Percentiles rank a stretch among this genome's conserved stretches.
These are phyloP conservation scores for Neurospora cerealis DNA, from an alignment of 495 filamentous ascomycete species.

Conservation along the genomic window DNA sequence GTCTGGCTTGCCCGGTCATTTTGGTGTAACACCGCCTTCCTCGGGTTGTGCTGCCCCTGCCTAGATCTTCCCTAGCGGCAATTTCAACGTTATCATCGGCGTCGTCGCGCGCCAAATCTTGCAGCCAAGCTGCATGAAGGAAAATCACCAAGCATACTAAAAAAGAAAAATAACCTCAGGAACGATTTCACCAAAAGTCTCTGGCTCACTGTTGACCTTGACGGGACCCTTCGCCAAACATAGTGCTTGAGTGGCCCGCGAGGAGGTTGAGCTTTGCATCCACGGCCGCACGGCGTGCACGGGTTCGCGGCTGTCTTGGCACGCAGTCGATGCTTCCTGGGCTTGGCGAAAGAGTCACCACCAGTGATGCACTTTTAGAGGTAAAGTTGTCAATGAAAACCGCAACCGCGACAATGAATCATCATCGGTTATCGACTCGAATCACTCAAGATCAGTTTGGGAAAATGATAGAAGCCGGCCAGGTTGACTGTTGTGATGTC, in stretches of 20 bases:
- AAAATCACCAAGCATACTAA: not conserved
- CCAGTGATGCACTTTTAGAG: not conserved
- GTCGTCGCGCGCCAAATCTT: not conserved
- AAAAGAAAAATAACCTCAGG: not conserved
- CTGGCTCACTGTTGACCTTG: not conserved
- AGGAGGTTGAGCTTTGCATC: not conserved
- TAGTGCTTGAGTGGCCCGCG: not conserved
- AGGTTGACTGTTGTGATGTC: not conserved
- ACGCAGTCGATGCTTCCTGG: not conserved
- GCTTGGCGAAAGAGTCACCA: not conserved
- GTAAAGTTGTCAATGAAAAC: not conserved
- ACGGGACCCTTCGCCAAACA: not conserved
- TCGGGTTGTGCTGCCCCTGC: not conserved
- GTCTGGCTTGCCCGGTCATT: not conserved
- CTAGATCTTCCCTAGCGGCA: not conserved
- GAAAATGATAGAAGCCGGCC: not conserved
- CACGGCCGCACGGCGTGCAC: not conserved
- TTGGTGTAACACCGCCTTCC: not conserved
- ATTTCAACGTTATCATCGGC: not conserved
- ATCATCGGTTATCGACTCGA: not conserved
- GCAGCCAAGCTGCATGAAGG: not conserved
- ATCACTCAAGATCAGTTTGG: not conserved
- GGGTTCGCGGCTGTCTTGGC: not conserved
- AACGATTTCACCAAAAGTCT: not conserved
- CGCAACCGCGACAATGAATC: not conserved